Conservation (phyloP, 441 rosid genomes). For the Mallotus repandus region DNA sequence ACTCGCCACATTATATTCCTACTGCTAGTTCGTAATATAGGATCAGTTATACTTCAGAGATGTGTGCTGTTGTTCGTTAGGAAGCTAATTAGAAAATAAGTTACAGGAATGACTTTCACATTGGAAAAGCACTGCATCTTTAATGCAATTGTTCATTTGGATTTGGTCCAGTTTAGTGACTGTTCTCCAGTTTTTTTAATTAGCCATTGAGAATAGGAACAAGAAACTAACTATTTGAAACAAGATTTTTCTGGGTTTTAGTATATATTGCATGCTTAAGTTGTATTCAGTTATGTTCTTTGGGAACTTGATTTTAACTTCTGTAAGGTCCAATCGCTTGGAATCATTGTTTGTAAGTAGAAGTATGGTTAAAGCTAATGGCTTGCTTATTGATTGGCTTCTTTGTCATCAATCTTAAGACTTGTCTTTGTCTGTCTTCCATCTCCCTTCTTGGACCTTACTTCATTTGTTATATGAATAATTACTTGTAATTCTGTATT, state of each 20-base stretch:
- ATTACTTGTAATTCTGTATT: background rate
- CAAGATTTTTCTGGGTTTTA: too few species aligned
- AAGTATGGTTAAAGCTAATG: background rate
- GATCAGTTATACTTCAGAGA: background rate
- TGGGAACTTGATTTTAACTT: conserved; percentile 5
- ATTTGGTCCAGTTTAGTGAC: background rate
- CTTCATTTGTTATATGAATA: background rate
- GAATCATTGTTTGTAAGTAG: background rate
- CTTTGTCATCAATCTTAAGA: background rate
- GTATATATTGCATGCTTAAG: background rate
- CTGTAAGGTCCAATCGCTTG: background rate
- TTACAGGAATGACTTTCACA: background rate
- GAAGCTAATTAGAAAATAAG: background rate
- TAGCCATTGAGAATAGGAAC: too few species aligned
- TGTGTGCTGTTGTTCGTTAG: background rate
- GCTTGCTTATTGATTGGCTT: background rate
- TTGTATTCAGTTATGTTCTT: background rate
- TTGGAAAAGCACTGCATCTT: background rate
- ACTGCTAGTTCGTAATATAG: background rate
- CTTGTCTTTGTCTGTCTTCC: background rate
- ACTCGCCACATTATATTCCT: background rate
- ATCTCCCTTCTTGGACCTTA: background rate
- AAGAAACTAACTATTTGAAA: too few species aligned
- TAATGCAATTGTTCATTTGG: conserved; percentile 2
- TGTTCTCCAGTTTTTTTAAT: background rate